Evolutionary conservation across 169 alveolate species (phyloP).

Genomic region (Plasmodium berghei): DNA sequence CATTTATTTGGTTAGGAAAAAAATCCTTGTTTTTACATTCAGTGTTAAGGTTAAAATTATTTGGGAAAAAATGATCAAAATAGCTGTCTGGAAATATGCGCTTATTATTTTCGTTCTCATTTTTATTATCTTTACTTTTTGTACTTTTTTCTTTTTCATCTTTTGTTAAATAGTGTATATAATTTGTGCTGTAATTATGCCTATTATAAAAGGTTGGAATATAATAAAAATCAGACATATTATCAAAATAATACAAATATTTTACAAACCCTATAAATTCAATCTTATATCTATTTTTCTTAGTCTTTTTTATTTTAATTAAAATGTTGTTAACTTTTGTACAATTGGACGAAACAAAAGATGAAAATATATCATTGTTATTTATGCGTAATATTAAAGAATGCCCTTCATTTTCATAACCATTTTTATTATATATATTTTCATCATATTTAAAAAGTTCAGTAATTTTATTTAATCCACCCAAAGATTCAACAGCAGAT

Average conservation of each 20-base stretch:
- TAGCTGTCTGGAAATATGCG: too few relatives aligned
- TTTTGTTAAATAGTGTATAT: slow-evolving; percentile 48
- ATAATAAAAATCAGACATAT: slow-evolving; percentile 66
- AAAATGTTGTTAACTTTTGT: slow-evolving; percentile 63
- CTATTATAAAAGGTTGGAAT: slow-evolving; percentile 72
- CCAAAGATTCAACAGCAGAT: slow-evolving; percentile 75
- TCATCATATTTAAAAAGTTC: slow-evolving; percentile 17
- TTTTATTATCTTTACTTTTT: background rate
- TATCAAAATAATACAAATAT: slow-evolving; percentile 67
- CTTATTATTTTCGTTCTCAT: too few relatives aligned
- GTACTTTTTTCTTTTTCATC: slow-evolving; percentile 4
- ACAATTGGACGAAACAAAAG: slow-evolving; percentile 53
- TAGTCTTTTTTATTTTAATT: slow-evolving; percentile 64
- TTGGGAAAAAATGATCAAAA: too few relatives aligned
- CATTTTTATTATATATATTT: background rate
- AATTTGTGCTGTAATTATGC: slow-evolving; percentile 39
- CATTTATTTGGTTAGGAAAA: too few relatives aligned
- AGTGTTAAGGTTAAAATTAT: too few relatives aligned
- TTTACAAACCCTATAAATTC: slow-evolving; percentile 67
- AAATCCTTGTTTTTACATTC: too few relatives aligned
- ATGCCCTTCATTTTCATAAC: slow-evolving; percentile 18
- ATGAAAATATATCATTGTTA: slow-evolving; percentile 72
- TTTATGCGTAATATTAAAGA: slow-evolving; percentile 39
- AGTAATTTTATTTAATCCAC: slow-evolving; percentile 69
- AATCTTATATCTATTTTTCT: slow-evolving; percentile 42